Percentiles rank a stretch among this genome's conserved stretches.
Conservation (phyloP, 2,329 filamentous ascomycete species). For the Dactylellina sp. region DNA sequence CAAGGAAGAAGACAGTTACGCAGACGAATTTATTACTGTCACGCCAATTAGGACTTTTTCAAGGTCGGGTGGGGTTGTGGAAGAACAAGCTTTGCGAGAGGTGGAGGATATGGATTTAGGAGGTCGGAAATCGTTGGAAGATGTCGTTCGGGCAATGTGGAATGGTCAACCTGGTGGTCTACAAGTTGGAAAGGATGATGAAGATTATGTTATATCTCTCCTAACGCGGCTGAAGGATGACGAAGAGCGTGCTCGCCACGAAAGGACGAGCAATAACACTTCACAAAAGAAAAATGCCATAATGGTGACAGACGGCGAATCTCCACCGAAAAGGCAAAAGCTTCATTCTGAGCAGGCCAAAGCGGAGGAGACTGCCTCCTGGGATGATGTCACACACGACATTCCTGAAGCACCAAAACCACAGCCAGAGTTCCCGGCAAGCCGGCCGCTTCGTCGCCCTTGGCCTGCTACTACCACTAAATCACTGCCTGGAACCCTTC, state of each 20-base stretch:
- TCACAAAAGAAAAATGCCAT: constrained; percentile 22
- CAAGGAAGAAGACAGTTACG: constrained; percentile 47
- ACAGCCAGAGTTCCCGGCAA: constrained; percentile 41
- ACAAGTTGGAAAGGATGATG: constrained; percentile 47
- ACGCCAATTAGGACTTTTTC: constrained; percentile 58
- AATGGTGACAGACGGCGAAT: constrained; percentile 32
- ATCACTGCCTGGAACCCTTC: constrained; percentile 75
- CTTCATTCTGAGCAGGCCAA: constrained; percentile 23
- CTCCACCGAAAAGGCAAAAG: constrained; percentile 43
- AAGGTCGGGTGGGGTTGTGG: constrained; percentile 40
- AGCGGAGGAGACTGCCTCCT: constrained; percentile 9
- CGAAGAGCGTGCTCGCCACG: constrained; percentile 51
- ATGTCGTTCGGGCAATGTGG: constrained; percentile 47
- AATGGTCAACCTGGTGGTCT: constrained; percentile 40
- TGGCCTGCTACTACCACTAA: constrained; percentile 79
- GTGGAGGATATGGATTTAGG: constrained; percentile 44
- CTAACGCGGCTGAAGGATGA: constrained; percentile 46
- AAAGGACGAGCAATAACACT: constrained; percentile 56
- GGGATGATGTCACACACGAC: constrained; percentile 28
- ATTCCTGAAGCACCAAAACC: constrained; percentile 4
- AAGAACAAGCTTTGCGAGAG: constrained; percentile 54
- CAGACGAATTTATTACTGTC: constrained; percentile 59
- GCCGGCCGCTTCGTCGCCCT: constrained; percentile 65
- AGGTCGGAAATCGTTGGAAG: constrained; percentile 9
- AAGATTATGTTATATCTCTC: constrained; percentile 48